These are phyloP conservation scores for Ruellia speciosa DNA, from an alignment of 305 asterid genomes.

Conservation along the genomic window DNA sequence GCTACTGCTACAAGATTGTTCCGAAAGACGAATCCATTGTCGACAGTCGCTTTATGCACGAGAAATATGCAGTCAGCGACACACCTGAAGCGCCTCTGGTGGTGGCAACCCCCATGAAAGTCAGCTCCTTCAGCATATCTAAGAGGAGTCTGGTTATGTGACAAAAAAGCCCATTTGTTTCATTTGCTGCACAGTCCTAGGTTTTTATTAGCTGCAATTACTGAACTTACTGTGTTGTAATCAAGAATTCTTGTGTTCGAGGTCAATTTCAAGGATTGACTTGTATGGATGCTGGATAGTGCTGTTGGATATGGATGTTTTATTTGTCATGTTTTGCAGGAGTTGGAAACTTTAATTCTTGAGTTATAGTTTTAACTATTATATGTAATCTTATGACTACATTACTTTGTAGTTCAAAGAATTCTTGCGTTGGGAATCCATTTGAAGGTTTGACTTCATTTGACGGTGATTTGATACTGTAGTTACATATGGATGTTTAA, in stretches of 20 bases:
- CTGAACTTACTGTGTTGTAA: background rate
- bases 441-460: slow-evolving; percentile 26
- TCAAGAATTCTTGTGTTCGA: slow-evolving; percentile 20
- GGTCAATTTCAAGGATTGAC: slow-evolving; percentile 31
- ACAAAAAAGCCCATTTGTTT: slow-evolving; percentile 21
- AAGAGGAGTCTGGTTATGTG: slow-evolving; percentile 54
- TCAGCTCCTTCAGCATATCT: slow-evolving; percentile 94
- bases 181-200: slow-evolving; percentile 16
- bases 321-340: background rate
- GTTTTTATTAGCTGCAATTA: slow-evolving; percentile 9
- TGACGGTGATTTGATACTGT: slow-evolving; percentile 23
- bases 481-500: slow-evolving; percentile 25
- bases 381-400: no score
- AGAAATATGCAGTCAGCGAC: slow-evolving; percentile 75
- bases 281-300: slow-evolving; percentile 26
- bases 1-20: slow-evolving; percentile 91
- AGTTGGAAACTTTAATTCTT: background rate
- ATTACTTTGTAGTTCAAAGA: slow-evolving; percentile 5
- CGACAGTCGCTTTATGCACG: slow-evolving; percentile 96
- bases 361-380: no score
- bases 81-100: slow-evolving; percentile 96
- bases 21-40: slow-evolving; percentile 82
- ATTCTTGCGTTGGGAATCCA: slow-evolving; percentile 26
- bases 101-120: slow-evolving; percentile 85
- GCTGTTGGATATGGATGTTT: slow-evolving; percentile 28